Evolutionary conservation across 1,284 basidiomycete genomes (phyloP), one percentile per base, ranked within the genome.

Genomic region (Rhodotorula sp.): DNA sequence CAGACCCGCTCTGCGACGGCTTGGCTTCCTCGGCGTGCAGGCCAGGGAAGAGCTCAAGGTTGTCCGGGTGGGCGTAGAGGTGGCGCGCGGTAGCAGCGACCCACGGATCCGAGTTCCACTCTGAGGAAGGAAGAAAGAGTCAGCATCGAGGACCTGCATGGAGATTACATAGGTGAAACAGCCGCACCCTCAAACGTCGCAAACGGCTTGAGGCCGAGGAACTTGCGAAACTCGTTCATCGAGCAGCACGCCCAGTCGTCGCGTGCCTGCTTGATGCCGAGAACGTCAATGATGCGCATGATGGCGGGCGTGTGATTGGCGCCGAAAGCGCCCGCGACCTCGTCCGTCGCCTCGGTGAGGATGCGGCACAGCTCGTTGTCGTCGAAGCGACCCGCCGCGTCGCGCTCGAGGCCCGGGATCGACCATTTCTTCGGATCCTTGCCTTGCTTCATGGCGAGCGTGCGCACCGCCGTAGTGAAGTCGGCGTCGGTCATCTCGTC

Each of bases 81-180:
- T 87, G 88, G 80, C 91, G 88, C 0, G 92, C 92, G 1, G 88
- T 87, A 34, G 80, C 87, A 2, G 89, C 88, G 53, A 94, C 87
- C 74, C 88, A 86, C 1, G 87, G 85, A 76, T 92, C 82, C 0
- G 88, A 84, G 80, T 93, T 93, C 92, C 92, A 94, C 78, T 94
- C 92, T 34, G 34, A 34, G 34, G 34, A 34, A 34, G 34, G 34
- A 34, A 34, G 34, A 34, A 34, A 2, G 34, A 34, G 34, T 34
- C 34, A 34, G 34, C 34, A 34, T 34, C 34, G 34, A 34, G 34
- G 5, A 34, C 34, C 34, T 34, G 34, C 34, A 34, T 5, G 5
- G 34, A 34, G 5, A 5, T 34, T 5, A 34, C 34, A 34, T 34
- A 34, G 34, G 34, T 34, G 34, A 5, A 34, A 34, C 34, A 34